Evolutionary conservation across 1,139 yeast species (phyloP).

Genomic region (Pichia sp.): DNA sequence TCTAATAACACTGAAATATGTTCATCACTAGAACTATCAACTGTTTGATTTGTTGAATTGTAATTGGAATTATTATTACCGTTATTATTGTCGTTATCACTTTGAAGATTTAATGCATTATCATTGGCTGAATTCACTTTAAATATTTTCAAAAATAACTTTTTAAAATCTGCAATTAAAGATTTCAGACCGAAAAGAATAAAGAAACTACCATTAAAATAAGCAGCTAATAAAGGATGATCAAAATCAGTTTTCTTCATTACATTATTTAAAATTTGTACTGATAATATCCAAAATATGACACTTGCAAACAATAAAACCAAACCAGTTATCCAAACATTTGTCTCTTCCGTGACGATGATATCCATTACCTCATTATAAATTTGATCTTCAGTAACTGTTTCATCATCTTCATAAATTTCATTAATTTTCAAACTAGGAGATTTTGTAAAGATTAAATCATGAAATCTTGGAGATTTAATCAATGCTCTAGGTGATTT

Average conservation of each 20-base stretch:
- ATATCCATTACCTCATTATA: conserved; percentile 37
- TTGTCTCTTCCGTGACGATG: conserved; percentile 41
- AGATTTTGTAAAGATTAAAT: conserved; percentile 14
- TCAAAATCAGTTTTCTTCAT: conserved; percentile 43
- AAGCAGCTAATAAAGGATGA: conserved; percentile 44
- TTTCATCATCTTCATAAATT: conserved; percentile 1
- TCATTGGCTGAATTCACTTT: neutral
- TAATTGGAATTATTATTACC: neutral
- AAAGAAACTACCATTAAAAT: conserved; percentile 43
- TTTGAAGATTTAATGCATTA: no score
- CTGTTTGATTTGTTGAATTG: conserved; percentile 3
- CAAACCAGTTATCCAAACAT: conserved; percentile 40
- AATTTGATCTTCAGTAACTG: conserved; percentile 20
- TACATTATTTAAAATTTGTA: conserved; percentile 44
- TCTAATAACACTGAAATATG: conserved; percentile 7
- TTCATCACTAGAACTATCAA: conserved; percentile 7
- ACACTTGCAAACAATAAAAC: conserved; percentile 38
- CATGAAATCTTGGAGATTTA: conserved; percentile 16
- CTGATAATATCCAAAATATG: conserved; percentile 43
- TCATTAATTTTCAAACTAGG: conserved; percentile 11
- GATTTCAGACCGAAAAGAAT: conserved; percentile 32
- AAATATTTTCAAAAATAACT: neutral
- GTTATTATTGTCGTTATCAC: neutral
- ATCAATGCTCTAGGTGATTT: conserved; percentile 22
- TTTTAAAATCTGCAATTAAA: neutral